These are phyloP conservation scores for Alternaria consortialis DNA, from an alignment of 2,329 filamentous ascomycete species.

Conservation along the genomic window DNA sequence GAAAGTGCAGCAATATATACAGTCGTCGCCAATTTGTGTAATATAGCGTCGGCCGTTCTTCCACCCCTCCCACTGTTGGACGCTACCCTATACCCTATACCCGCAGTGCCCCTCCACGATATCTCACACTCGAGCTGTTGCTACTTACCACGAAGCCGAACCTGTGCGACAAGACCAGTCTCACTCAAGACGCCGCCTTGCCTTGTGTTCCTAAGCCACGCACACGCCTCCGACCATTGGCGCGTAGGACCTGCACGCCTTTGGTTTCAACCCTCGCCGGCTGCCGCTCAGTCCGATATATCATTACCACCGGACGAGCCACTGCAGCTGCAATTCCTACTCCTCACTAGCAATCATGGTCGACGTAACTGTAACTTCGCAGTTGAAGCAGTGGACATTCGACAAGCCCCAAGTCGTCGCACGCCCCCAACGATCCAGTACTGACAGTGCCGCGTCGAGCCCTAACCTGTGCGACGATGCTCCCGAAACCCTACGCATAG, in stretches of 20 bases:
- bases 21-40: conserved; percentile 8
- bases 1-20: conserved; percentile 18
- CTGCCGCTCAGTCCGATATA: conserved; percentile 30
- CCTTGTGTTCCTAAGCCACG: conserved; percentile 32
- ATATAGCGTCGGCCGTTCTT: conserved; percentile 11
- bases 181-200: conserved; percentile 28
- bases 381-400: conserved; percentile 51
- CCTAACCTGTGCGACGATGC: conserved; percentile 48
- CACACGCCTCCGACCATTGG: conserved; percentile 35
- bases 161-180: conserved; percentile 28
- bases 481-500: conserved; percentile 46
- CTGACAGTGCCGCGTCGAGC: conserved; percentile 46
- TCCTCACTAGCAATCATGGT: conserved; percentile 37
- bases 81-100: conserved; percentile 1
- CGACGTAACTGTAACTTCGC: conserved; percentile 42
- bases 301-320: conserved; percentile 15
- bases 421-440: conserved; percentile 40
- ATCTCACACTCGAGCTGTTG: conserved; percentile 9
- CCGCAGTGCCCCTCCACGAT: conserved; percentile 1
- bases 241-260: conserved; percentile 37
- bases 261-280: conserved; percentile 39
- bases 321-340: neutral
- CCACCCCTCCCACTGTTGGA: conserved; percentile 1
- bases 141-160: conserved; percentile 3
- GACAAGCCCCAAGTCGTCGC: conserved; percentile 40